Percentiles rank a stretch among this genome's conserved stretches.
phyloP scores from a whole-genome alignment of 306 rosid genomes.

The Gastrolobium bilobum region DNA sequence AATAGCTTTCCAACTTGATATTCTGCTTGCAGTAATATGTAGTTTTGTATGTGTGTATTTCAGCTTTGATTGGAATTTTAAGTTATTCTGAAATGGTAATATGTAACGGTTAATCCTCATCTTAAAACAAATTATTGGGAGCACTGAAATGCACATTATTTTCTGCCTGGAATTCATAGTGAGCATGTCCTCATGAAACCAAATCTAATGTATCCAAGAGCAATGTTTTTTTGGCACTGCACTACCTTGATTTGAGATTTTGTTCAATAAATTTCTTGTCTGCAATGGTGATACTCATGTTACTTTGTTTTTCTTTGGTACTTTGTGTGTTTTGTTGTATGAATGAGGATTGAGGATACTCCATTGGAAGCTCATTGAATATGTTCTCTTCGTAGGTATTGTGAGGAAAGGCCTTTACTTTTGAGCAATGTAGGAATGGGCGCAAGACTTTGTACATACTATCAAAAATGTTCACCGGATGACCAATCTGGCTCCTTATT shows the following conservation, averaged over 20 bases:
- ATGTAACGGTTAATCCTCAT: constrained; percentile 22
- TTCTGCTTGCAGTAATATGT: constrained; percentile 21
- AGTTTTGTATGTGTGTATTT: constrained; percentile 1
- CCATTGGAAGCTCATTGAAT: constrained; percentile 32
- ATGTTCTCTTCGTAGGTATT: constrained; percentile 70
- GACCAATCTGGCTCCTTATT: constrained; percentile 79
- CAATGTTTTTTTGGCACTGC: constrained; percentile 11
- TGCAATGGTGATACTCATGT: not conserved
- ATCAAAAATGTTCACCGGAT: constrained; percentile 86
- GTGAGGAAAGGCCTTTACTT: constrained; percentile 98
- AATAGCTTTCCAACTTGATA: constrained; percentile 6
- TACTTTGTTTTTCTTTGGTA: constrained; percentile 25
- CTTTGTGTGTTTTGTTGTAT: constrained; percentile 21
- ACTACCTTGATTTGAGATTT: constrained; percentile 20
- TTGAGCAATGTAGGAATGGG: constrained; percentile 96
- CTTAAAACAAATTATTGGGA: constrained; percentile 12
- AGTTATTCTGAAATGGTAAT: constrained; percentile 19
- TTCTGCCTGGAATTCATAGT: constrained; percentile 22
- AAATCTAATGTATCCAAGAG: constrained; percentile 25
- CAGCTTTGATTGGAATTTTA: not conserved
- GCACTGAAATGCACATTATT: not conserved
- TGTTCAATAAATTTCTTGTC: constrained; percentile 25
- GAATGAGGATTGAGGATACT: constrained; percentile 30
- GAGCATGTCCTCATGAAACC: not conserved
- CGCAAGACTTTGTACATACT: constrained; percentile 94